Base-by-base conservation (phyloP, 2,329 filamentous ascomycete species). In the Hypoxylon sp. region DNA sequence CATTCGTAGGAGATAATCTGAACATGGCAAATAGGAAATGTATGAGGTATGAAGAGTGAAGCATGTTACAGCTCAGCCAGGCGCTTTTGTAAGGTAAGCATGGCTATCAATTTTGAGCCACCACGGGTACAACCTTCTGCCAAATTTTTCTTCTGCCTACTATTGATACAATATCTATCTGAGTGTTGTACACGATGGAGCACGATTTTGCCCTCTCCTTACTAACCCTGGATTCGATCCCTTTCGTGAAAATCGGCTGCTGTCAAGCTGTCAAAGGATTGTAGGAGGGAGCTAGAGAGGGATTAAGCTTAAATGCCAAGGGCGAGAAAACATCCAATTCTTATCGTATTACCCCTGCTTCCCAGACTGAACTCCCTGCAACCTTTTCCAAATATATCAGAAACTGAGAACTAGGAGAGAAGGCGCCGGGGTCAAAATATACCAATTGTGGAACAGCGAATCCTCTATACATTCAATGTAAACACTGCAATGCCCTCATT, bases 1-100 rank as follows among this genome's bases (percentile, higher is more conserved):
- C 49, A 22, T 53, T 28, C 48, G 57, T 48, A 55, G n/a, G 56
- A 50, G 22, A 56, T 20, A 68, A 57, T 24, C 32, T 50, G 32
- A 38, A 53, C 50, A 38, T 24, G 33, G 36, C 42, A 63, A 54
- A 33, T 20, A 8, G 30, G n/a, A 38, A 42, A 42, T 11, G n/a
- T n/a, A n/a, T n/a, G n/a, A n/a, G n/a, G n/a, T n/a, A 14, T 38
- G 28, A 26, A 51, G 26, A 26, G 55, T 52, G 33, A 63, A 50
- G 46, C 45, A 28, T 57, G 20, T 18, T 36, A 20, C 40, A 16
- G 18, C 36, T 22, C 18, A 36, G 8, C 11, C 20, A n/a, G 42
- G 16, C 20, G 30, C 3, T 8, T 33, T 20, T 46, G 32, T 8
- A 51, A 12, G 18, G 18, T 46, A 32, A 14, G 14, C 22, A 11